A percentile compares a stretch with the other conserved stretches of the same genome.
Conservation (phyloP, 139 green algal species). For the Coccomyxa sp. region DNA sequence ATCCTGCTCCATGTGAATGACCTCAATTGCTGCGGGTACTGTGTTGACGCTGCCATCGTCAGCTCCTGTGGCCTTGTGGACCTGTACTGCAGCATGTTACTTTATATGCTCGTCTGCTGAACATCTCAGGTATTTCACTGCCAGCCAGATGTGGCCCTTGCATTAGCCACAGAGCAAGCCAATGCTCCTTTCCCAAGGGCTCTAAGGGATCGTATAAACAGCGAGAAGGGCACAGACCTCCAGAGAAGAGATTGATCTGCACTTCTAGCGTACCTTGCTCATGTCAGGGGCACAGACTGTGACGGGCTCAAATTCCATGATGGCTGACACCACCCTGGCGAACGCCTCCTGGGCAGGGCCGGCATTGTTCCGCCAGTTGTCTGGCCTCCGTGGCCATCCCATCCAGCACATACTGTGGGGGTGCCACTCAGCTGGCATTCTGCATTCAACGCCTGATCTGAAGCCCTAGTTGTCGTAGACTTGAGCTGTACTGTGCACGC, state of each 20-base stretch:
- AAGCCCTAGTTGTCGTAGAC: too few relatives aligned
- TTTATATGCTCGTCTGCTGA: background rate
- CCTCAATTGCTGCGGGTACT: constrained; percentile 2
- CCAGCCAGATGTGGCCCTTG: too few relatives aligned
- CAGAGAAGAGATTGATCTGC: background rate
- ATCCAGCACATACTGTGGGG: too few relatives aligned
- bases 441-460: too few relatives aligned
- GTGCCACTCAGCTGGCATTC: too few relatives aligned
- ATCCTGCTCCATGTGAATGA: constrained; percentile 27
- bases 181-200: background rate
- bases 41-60: constrained; percentile 3
- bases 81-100: background rate
- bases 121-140: background rate
- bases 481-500: too few relatives aligned
- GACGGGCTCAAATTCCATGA: constrained; percentile 47
- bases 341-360: constrained; percentile 38
- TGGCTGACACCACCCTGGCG: constrained; percentile 39
- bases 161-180: background rate
- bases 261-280: background rate
- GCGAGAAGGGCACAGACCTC: background rate
- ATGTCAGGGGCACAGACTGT: constrained; percentile 21
- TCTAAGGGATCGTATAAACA: background rate
- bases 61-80: background rate
- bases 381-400: too few relatives aligned
- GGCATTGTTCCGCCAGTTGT: too few relatives aligned